These are phyloP conservation scores for Malus hybrid DNA, from an alignment of 331 rosid species.

Conservation along the genomic window DNA sequence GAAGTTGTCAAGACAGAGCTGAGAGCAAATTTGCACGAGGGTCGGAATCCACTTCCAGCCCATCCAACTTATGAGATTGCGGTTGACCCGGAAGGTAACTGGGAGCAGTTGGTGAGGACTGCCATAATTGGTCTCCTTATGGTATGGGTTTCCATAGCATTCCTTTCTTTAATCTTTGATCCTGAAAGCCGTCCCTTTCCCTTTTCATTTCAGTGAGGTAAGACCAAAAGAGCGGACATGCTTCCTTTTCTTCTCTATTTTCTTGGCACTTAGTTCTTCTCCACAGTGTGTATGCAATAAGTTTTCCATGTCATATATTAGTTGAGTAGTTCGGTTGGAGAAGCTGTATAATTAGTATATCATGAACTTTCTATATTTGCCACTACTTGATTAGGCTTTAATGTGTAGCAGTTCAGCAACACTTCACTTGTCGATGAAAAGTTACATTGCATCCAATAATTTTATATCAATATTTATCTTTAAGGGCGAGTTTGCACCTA, in stretches of 20 bases:
- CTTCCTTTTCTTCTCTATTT: neutral
- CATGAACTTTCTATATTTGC: neutral
- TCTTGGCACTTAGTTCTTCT: neutral
- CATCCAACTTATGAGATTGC: constrained; percentile 27
- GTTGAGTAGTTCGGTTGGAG: neutral
- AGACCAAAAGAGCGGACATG: neutral
- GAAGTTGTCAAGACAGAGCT: constrained; percentile 19
- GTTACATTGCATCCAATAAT: neutral
- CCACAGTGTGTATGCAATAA: neutral
- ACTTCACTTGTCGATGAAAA: neutral
- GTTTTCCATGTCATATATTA: neutral
- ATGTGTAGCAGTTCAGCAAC: neutral
- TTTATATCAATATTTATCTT: neutral
- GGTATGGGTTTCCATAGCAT: constrained; percentile 57
- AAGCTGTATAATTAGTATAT: neutral
- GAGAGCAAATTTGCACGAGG: constrained; percentile 8
- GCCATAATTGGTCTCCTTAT: constrained; percentile 55
- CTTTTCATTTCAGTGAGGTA: constrained; percentile 21
- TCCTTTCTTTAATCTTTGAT: constrained; percentile 44
- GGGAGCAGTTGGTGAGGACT: constrained; percentile 57
- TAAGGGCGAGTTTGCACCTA: neutral
- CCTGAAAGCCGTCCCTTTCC: constrained; percentile 29
- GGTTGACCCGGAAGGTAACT: constrained; percentile 14
- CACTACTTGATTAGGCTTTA: neutral
- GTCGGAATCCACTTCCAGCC: constrained; percentile 13